Percentiles rank a stretch among this genome's conserved stretches.
Evolutionary conservation across 2,329 filamentous ascomycete genomes (phyloP).

Genomic region (Colletotrichum destructivum): DNA sequence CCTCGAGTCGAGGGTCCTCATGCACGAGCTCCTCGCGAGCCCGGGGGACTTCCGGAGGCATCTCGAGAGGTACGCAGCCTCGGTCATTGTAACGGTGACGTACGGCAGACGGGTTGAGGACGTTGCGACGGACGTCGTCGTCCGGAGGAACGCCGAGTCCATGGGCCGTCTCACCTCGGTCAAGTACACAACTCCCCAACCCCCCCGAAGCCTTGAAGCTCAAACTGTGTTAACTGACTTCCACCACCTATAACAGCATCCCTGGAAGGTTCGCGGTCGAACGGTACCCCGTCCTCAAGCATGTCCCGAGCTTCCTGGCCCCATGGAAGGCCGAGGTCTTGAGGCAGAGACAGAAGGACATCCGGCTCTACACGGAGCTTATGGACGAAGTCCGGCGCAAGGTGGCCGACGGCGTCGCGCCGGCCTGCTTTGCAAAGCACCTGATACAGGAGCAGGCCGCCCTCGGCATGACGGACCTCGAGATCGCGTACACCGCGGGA

Average conservation of each 20-base stretch:
- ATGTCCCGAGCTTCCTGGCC: constrained; percentile 55
- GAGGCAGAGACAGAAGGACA: constrained; percentile 51
- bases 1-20: constrained; percentile 58
- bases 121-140: constrained; percentile 55
- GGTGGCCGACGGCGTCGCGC: constrained; percentile 49
- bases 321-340: constrained; percentile 58
- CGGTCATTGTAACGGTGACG: constrained; percentile 59
- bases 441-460: constrained; percentile 58
- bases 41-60: constrained; percentile 52
- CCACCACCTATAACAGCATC: constrained; percentile 7
- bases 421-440: constrained; percentile 60
- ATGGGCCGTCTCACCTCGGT: constrained; percentile 60
- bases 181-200: constrained; percentile 52
- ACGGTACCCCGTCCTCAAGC: constrained; percentile 57
- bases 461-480: constrained; percentile 58
- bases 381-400: constrained; percentile 58
- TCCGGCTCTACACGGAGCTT: constrained; percentile 56
- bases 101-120: constrained; percentile 56
- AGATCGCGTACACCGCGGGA: constrained; percentile 61
- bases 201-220: constrained; percentile 8
- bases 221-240: background rate
- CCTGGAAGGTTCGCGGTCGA: constrained; percentile 57
- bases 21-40: constrained; percentile 53
- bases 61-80: constrained; percentile 56
- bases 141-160: constrained; percentile 55